Conservation (phyloP, 2,329 filamentous ascomycete species). For the Rachicladosporium sp. region DNA sequence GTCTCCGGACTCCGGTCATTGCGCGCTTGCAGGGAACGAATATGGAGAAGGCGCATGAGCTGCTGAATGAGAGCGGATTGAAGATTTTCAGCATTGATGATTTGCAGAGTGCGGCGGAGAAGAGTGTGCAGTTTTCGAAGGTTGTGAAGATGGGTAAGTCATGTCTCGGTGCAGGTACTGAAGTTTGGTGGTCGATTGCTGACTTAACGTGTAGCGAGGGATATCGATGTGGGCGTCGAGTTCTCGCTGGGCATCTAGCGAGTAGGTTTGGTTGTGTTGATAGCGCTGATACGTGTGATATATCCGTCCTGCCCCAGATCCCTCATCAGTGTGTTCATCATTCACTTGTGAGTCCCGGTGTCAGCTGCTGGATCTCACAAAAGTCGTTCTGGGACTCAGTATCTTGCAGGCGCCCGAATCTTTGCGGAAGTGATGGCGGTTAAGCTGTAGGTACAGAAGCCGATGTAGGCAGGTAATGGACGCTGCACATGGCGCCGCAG, state of each 20-base stretch:
- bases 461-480: no score
- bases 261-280: conserved; percentile 8
- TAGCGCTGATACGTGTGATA: no score
- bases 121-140: conserved; percentile 97
- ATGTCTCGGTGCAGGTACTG: conserved; percentile 5
- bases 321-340: conserved; percentile 12
- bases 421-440: background rate
- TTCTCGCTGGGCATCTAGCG: conserved; percentile 84
- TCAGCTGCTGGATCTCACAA: conserved; percentile 3
- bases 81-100: conserved; percentile 99
- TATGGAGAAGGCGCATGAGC: conserved; percentile 82
- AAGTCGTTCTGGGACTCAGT: conserved; percentile 6
- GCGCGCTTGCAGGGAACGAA: conserved; percentile 97
- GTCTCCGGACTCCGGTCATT: conserved; percentile 93
- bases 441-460: no score
- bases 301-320: no score
- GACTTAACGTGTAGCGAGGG: conserved; percentile 49
- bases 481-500: no score
- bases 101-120: conserved; percentile 92
- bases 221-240: conserved; percentile 94
- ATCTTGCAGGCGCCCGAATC: conserved; percentile 7
- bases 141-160: conserved; percentile 90
- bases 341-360: background rate
- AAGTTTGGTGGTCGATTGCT: conserved; percentile 9
- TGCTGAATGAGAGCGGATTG: conserved; percentile 90